phyloP scores from a whole-genome alignment of 192 early-diverging fungal species.

The Backusella circina region DNA sequence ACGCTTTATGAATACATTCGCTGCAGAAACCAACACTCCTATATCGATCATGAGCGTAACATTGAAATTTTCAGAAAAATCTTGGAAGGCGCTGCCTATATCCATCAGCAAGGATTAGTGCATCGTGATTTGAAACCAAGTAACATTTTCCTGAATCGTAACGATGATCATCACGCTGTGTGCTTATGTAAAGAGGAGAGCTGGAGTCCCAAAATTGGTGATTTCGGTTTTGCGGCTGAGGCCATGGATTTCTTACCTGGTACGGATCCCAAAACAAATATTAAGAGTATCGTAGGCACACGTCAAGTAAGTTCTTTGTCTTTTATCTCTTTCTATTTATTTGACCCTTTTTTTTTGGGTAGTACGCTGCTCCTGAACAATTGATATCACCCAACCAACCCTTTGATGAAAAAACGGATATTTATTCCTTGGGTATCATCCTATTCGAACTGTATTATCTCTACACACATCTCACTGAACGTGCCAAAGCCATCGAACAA shows the following conservation, averaged over 20 bases:
- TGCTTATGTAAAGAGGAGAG: constrained; percentile 27
- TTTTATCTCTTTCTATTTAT: background rate
- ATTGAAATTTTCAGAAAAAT: constrained; percentile 67
- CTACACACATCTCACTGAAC: constrained; percentile 87
- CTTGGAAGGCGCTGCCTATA: constrained; percentile 70
- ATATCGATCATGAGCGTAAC: constrained; percentile 7
- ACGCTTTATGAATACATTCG: constrained; percentile 64
- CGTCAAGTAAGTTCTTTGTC: constrained; percentile 3
- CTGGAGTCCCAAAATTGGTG: constrained; percentile 79
- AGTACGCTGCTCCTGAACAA: constrained; percentile 82
- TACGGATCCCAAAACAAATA: background rate
- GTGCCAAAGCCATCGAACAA: constrained; percentile 78
- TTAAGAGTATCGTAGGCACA: constrained; percentile 7
- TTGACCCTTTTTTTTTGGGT: background rate
- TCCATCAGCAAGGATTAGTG: constrained; percentile 67
- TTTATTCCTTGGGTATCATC: constrained; percentile 94
- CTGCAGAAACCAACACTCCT: constrained; percentile 19
- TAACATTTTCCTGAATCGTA: constrained; percentile 53
- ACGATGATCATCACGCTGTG: constrained; percentile 12
- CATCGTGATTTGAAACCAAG: constrained; percentile 74
- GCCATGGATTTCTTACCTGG: background rate
- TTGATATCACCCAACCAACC: constrained; percentile 39
- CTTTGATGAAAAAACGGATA: constrained; percentile 80
- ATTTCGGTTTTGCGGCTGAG: constrained; percentile 89
- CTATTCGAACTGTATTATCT: constrained; percentile 93